These are phyloP conservation scores for Cercophora scortea DNA, from an alignment of 495 filamentous ascomycete genomes.

Conservation along the genomic window DNA sequence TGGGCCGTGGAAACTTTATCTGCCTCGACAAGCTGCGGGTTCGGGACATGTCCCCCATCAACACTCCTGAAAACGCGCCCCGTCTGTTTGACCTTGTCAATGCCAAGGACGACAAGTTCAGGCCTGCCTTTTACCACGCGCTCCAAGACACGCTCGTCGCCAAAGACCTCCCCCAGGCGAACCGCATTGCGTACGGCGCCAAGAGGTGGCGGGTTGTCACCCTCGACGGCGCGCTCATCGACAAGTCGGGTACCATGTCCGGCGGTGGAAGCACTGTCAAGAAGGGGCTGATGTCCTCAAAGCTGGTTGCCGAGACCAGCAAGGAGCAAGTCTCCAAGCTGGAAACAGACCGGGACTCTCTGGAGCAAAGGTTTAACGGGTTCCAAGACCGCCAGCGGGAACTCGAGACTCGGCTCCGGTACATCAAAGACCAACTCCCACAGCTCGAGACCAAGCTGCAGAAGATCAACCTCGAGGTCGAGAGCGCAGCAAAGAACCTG, in stretches of 20 bases:
- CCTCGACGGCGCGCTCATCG: constrained; percentile 88
- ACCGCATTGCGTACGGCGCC: constrained; percentile 90
- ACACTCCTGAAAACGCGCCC: constrained; percentile 87
- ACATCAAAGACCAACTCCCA: constrained; percentile 75
- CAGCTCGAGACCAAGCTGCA: constrained; percentile 83
- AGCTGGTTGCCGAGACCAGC: constrained; percentile 73
- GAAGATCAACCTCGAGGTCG: constrained; percentile 83
- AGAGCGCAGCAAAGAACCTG: constrained; percentile 77
- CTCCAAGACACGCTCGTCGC: constrained; percentile 92
- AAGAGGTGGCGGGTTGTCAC: constrained; percentile 94
- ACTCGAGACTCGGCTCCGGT: constrained; percentile 62
- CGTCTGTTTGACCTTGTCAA: constrained; percentile 89
- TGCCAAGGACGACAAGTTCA: constrained; percentile 77
- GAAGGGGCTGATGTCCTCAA: constrained; percentile 90
- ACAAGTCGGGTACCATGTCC: constrained; percentile 96
- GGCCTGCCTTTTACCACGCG: constrained; percentile 89
- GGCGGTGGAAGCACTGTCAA: constrained; percentile 87
- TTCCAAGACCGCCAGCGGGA: constrained; percentile 75
- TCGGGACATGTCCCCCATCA: constrained; percentile 66
- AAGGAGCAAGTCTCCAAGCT: constrained; percentile 84
- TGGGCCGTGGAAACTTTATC: constrained; percentile 96
- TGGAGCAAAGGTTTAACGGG: constrained; percentile 70
- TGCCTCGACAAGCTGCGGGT: constrained; percentile 77
- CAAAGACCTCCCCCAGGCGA: constrained; percentile 85
- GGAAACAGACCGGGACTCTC: constrained; percentile 74